Percentiles rank a stretch among this genome's conserved stretches.
These are phyloP conservation scores for Coprinopsis sp. DNA, from an alignment of 768 basidiomycete species.

Conservation along the genomic window DNA sequence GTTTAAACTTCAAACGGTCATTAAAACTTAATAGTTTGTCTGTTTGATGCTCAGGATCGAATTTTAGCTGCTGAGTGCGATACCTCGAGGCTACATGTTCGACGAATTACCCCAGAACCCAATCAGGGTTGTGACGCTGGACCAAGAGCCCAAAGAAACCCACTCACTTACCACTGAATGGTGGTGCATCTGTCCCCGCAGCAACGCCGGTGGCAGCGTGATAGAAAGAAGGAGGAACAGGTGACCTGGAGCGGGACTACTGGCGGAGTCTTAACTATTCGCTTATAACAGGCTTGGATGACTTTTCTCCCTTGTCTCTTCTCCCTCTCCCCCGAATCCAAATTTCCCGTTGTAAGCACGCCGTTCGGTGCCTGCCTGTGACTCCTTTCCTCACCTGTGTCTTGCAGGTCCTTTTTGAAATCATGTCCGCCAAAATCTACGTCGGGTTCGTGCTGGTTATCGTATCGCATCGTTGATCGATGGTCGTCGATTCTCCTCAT, in stretches of 20 bases:
- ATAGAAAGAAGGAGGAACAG: background rate
- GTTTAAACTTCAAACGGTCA: no score
- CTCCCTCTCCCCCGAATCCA: conserved; percentile 50
- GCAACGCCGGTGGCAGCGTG: conserved; percentile 6
- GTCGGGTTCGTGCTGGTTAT: conserved; percentile 92
- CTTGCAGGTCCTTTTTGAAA: conserved; percentile 29
- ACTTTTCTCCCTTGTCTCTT: no score
- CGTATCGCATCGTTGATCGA: conserved; percentile 39
- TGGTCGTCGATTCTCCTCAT: conserved; percentile 43
- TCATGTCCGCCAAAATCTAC: conserved; percentile 87
- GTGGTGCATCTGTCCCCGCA: background rate
- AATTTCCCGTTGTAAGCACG: conserved; percentile 50
- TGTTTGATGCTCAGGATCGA: no score
- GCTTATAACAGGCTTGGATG: background rate
- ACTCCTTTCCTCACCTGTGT: no score
- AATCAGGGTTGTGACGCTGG: no score
- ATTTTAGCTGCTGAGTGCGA: no score
- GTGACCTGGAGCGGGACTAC: conserved; percentile 1
- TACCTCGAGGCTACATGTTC: no score
- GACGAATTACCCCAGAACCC: no score
- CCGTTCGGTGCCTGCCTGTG: no score
- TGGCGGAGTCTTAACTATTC: background rate
- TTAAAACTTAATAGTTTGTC: no score
- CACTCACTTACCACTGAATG: conserved; percentile 4
- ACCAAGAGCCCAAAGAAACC: conserved; percentile 25